Conservation (phyloP, 169 alveolate genomes). For the Plasmodium sp. region DNA sequence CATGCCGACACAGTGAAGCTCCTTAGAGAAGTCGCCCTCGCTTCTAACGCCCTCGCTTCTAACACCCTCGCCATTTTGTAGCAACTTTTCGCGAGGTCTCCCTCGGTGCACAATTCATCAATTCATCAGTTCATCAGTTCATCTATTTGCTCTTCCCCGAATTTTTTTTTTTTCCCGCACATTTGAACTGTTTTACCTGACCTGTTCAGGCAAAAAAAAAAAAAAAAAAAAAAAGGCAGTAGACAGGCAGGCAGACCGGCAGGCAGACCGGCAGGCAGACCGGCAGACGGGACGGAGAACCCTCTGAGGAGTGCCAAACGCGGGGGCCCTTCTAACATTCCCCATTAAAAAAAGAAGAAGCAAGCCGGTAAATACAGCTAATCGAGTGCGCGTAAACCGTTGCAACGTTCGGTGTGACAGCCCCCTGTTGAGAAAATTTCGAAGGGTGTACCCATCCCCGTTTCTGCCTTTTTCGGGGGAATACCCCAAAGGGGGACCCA, state of each 20-base stretch:
- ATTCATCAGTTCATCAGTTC: background rate
- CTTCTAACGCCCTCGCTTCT: background rate
- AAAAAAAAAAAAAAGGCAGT: background rate
- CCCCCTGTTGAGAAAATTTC: background rate
- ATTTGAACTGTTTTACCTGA: background rate
- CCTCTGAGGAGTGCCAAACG: background rate
- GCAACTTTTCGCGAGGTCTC: background rate
- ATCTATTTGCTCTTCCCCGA: background rate
- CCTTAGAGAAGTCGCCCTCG: background rate
- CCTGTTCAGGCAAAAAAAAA: background rate
- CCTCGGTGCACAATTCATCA: background rate
- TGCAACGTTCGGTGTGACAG: background rate
- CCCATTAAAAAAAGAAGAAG: background rate
- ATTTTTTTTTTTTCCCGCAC: background rate
- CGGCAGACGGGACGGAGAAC: background rate
- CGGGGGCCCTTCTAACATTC: background rate
- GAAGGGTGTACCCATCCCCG: background rate
- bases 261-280: background rate
- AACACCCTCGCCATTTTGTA: background rate
- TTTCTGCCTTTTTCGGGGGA: background rate
- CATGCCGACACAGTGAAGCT: background rate
- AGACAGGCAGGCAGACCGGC: background rate
- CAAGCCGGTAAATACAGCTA: background rate
- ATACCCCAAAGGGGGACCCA: background rate
- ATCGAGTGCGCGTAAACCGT: background rate